Evolutionary conservation across 305 asterid species (phyloP), one percentile per base, ranked within the genome.

Genomic region (Ilex paraguariensis): DNA sequence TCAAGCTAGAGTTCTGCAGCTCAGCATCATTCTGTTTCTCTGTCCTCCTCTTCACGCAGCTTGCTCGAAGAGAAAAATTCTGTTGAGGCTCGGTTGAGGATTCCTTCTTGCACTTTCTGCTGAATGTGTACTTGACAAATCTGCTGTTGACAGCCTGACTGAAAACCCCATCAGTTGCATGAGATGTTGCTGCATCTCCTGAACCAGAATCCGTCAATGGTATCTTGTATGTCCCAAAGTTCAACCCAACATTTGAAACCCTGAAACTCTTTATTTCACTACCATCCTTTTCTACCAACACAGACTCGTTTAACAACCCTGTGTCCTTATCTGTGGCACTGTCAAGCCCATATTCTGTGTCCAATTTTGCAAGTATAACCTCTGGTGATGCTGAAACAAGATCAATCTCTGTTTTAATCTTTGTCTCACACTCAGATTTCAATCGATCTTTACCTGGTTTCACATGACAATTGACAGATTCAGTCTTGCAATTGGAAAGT

Each of bases 41-140:
- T 13, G 52, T 33, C 31, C 40, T 66, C 57, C 40, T 64, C 67
- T 61, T 59, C 60, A 16, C 46, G 16, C 64, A 40, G 31, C 66
- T 59, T 51, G 28, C 28, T 21, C 28, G 28, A 21, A 21, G 28
- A 21, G 28, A 21, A 21, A 21, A 21, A 21, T 21, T 21, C 28
- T 70, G 73, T 45, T 33, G 71, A 30, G 73, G 72, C 65, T 64
- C 66, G 58, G 62, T 65, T 60, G 58, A 52, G 46, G 75, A 62
- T 28, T 61, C 73, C 65, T 71, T 79, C 72, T 81, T 82, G 60
- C 73, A 65, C 71, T 71, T 84, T 79, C 84, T 77, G 70, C 76
- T 74, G 77, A 79, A 75, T 39, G 76, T 77, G 58, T 71, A 67
- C 40, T 21, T 21, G 28, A 1, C 28, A 21, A 21, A 21, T 21